phyloP scores from a whole-genome alignment of 2,329 filamentous ascomycete species.

The Helminthosporium solani region DNA sequence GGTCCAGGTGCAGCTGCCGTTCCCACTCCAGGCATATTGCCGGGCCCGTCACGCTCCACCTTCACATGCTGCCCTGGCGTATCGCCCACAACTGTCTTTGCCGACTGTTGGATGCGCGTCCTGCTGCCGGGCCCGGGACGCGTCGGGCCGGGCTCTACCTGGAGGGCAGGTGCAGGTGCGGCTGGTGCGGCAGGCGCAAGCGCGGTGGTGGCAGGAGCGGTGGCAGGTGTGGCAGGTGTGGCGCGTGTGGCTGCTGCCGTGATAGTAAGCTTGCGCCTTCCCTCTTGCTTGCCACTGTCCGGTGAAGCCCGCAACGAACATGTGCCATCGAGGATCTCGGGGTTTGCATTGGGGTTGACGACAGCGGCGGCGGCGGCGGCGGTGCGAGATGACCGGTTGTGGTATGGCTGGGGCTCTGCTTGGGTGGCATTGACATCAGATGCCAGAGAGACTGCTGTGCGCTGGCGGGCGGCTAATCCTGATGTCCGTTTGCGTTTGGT shows the following conservation, averaged over 20 bases:
- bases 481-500: slow-evolving; percentile 34
- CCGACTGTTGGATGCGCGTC: too few species aligned
- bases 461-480: slow-evolving; percentile 18
- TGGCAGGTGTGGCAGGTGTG: too few species aligned
- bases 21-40: slow-evolving; percentile 12
- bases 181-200: too few species aligned
- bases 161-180: too few species aligned
- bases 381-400: slow-evolving; percentile 28
- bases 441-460: slow-evolving; percentile 1
- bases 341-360: slow-evolving; percentile 39
- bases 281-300: slow-evolving; percentile 35
- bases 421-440: slow-evolving; percentile 4
- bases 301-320: slow-evolving; percentile 47
- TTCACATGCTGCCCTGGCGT: slow-evolving; percentile 25
- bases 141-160: too few species aligned
- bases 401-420: slow-evolving; percentile 25
- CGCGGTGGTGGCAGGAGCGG: too few species aligned
- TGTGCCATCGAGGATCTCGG: slow-evolving; percentile 46
- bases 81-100: slow-evolving; percentile 1
- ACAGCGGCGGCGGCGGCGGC: slow-evolving; percentile 10
- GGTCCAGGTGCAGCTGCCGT: slow-evolving; percentile 21
- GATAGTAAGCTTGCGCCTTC: too few species aligned
- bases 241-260: too few species aligned
- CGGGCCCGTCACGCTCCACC: slow-evolving; percentile 19
- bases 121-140: too few species aligned